phyloP scores from a whole-genome alignment of 805 yeast species.

The Tetrapisispora iriomotensis region DNA sequence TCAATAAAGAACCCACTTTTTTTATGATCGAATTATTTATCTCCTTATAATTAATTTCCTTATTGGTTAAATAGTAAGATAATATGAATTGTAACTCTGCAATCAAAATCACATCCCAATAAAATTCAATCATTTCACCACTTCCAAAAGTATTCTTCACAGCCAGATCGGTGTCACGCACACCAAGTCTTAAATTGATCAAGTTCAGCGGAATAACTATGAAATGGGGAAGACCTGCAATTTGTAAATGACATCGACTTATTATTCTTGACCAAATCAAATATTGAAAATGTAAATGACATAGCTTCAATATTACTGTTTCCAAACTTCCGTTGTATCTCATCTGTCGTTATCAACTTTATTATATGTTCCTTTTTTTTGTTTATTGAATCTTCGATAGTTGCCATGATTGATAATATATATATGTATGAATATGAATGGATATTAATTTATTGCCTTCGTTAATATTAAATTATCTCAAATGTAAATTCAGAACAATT shows the following conservation, averaged over 20 bases:
- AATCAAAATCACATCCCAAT: conserved; percentile 26
- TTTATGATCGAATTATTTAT: conserved; percentile 10
- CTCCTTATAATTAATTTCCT: conserved; percentile 2
- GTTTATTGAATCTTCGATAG: conserved; percentile 3
- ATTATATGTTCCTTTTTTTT: conserved; percentile 14
- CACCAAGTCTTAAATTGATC: conserved; percentile 24
- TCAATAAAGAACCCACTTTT: conserved; percentile 9
- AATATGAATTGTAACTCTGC: conserved; percentile 22
- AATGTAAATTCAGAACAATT: too few species aligned
- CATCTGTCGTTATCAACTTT: conserved; percentile 9
- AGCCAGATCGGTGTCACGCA: conserved; percentile 24
- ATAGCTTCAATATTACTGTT: conserved; percentile 11
- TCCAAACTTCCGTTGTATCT: conserved; percentile 10
- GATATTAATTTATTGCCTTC: too few species aligned
- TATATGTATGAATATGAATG: too few species aligned
- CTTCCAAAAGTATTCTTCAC: neutral
- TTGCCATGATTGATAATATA: neutral
- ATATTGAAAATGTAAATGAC: conserved; percentile 18
- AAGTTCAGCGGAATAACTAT: conserved; percentile 12
- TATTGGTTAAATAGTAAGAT: neutral
- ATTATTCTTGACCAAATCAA: conserved; percentile 14
- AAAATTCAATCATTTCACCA: conserved; percentile 16
- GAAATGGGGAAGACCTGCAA: conserved; percentile 7
- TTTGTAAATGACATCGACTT: too few species aligned
- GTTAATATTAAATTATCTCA: too few species aligned